A percentile compares a stretch with the other conserved stretches of the same genome.
Evolutionary conservation across 139 green algal genomes (phyloP).

Genomic region (Coelastrella sp.): DNA sequence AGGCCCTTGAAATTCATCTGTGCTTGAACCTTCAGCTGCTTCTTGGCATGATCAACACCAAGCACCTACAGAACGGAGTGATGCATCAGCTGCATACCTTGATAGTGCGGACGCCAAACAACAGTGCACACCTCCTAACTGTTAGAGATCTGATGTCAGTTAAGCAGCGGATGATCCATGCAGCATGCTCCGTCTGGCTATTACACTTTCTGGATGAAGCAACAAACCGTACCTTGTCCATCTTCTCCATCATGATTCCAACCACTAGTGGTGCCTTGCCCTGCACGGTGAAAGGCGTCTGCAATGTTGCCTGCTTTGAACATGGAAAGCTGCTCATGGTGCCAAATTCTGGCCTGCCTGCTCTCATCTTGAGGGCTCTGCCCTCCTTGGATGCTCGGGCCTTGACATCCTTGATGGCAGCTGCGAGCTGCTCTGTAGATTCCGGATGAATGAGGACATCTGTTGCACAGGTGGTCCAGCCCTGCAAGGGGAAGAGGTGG

Average conservation of each 20-base stretch:
- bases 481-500: too few species aligned
- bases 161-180: too few species aligned
- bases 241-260: slow-evolving; percentile 34
- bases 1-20: slow-evolving; percentile 36
- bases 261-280: slow-evolving; percentile 16
- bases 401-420: slow-evolving; percentile 6
- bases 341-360: slow-evolving; percentile 1
- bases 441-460: slow-evolving; percentile 8
- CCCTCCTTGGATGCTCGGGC: not conserved
- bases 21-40: slow-evolving; percentile 30
- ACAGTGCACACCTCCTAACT: too few species aligned
- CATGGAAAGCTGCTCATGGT: slow-evolving; percentile 31
- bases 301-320: not conserved
- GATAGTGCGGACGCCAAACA: too few species aligned
- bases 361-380: slow-evolving; percentile 16
- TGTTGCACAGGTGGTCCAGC: not conserved
- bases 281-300: not conserved
- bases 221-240: not conserved
- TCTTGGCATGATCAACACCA: slow-evolving; percentile 3
- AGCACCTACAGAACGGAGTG: slow-evolving; percentile 19
- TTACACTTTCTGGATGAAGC: too few species aligned
- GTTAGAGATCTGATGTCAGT: too few species aligned
- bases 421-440: slow-evolving; percentile 7
- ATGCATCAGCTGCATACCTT: too few species aligned
- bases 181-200: too few species aligned